A percentile compares a stretch with the other conserved stretches of the same genome.
These are phyloP conservation scores for Daldinia decipiens DNA, from an alignment of 495 filamentous ascomycete genomes.

Conservation along the genomic window DNA sequence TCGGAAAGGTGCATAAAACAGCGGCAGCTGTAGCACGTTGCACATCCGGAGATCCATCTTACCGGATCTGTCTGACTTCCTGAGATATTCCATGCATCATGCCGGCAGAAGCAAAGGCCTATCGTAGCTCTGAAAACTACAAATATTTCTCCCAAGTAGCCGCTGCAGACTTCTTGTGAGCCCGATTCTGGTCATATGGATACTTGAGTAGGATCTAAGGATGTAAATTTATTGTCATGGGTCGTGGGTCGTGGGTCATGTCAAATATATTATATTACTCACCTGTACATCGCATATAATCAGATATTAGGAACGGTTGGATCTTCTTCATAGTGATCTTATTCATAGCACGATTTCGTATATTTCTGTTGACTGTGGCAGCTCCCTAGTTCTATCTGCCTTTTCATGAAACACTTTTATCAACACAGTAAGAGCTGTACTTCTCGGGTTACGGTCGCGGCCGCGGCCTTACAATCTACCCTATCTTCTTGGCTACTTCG, in stretches of 20 bases:
- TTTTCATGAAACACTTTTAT: constrained; percentile 42
- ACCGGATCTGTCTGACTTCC: constrained; percentile 40
- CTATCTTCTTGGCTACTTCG: constrained; percentile 30
- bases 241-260: no score
- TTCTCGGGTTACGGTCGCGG: constrained; percentile 18
- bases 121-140: constrained; percentile 5
- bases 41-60: constrained; percentile 39
- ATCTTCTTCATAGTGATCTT: background rate
- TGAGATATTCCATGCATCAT: constrained; percentile 13
- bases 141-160: constrained; percentile 16
- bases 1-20: constrained; percentile 36
- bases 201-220: background rate
- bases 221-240: background rate
- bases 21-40: constrained; percentile 22
- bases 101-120: constrained; percentile 13
- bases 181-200: background rate
- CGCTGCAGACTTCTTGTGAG: background rate
- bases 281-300: background rate
- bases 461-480: constrained; percentile 42
- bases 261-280: background rate
- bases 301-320: background rate
- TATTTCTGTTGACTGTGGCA: constrained; percentile 45
- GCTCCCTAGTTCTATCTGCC: constrained; percentile 41
- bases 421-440: constrained; percentile 44
- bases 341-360: constrained; percentile 32